Percentiles rank a stretch among this genome's conserved stretches.
phyloP scores from a whole-genome alignment of 176 grass and related monocot species.

The Zoysia pacifica region DNA sequence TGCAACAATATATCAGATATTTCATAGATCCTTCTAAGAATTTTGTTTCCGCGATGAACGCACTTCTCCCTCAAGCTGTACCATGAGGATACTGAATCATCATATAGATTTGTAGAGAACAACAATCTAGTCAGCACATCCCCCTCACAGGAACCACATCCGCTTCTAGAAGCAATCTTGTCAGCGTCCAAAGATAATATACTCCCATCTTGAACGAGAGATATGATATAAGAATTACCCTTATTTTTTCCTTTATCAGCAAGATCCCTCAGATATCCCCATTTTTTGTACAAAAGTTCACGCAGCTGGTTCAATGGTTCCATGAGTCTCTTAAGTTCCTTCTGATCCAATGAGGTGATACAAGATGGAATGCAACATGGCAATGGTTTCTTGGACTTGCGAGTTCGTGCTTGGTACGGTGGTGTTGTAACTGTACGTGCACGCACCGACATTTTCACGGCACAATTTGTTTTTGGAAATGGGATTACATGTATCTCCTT shows the following conservation, averaged over 20 bases:
- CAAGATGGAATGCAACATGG: conserved; percentile 26
- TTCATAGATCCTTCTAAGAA: conserved; percentile 9
- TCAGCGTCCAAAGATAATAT: background rate
- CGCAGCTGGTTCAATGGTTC: background rate
- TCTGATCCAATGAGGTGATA: conserved; percentile 2
- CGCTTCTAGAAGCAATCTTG: background rate
- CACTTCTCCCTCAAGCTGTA: conserved; percentile 24
- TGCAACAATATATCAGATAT: conserved; percentile 13
- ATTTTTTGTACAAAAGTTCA: background rate
- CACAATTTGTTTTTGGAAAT: too few species aligned
- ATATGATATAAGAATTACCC: background rate
- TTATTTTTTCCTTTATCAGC: background rate
- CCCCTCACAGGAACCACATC: background rate
- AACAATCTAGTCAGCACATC: too few species aligned
- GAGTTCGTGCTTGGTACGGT: too few species aligned
- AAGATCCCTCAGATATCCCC: background rate
- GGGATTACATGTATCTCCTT: too few species aligned
- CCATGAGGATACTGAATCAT: background rate
- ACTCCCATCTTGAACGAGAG: conserved; percentile 9
- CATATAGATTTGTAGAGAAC: background rate
- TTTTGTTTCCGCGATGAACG: conserved; percentile 23
- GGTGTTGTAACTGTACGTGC: too few species aligned
- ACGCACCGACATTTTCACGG: too few species aligned
- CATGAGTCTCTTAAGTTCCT: background rate
- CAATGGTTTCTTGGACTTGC: conserved; percentile 22